Conservation (phyloP, 805 yeast species). For the Ogataea siamensis region DNA sequence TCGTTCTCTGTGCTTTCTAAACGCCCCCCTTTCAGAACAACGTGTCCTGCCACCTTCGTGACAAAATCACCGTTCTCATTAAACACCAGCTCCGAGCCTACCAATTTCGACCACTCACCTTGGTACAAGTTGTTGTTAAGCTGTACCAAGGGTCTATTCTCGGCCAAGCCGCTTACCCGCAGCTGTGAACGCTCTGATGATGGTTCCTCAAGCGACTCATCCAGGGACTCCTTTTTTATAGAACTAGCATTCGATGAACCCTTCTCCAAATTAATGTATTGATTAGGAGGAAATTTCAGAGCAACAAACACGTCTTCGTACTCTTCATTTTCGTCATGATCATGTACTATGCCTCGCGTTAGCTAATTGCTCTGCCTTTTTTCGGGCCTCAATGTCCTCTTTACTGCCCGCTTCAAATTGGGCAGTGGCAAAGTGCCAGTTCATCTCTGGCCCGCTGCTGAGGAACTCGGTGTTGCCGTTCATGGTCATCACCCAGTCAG, state of each 20-base stretch:
- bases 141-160: constrained; percentile 53
- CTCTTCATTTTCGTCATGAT: constrained; percentile 30
- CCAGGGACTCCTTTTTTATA: constrained; percentile 12
- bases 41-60: constrained; percentile 31
- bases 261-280: constrained; percentile 22
- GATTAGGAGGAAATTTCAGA: constrained; percentile 46
- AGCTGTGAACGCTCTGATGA: constrained; percentile 24
- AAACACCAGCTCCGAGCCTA: constrained; percentile 64
- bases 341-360: constrained; percentile 29
- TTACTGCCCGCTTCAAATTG: constrained; percentile 84
- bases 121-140: constrained; percentile 60
- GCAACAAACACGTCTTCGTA: constrained; percentile 52
- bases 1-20: constrained; percentile 25
- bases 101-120: constrained; percentile 72
- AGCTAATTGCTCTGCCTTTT: constrained; percentile 23
- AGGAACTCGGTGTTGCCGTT: constrained; percentile 77
- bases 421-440: constrained; percentile 75
- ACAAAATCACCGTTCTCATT: constrained; percentile 36
- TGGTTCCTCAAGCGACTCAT: constrained; percentile 12
- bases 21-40: constrained; percentile 33
- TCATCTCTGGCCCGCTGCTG: constrained; percentile 83
- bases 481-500: constrained; percentile 57
- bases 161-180: constrained; percentile 55
- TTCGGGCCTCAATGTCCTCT: constrained; percentile 70
- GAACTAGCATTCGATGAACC: constrained; percentile 21